Conservation (phyloP, 2,329 filamentous ascomycete species). For the Calonectria honghensis region DNA sequence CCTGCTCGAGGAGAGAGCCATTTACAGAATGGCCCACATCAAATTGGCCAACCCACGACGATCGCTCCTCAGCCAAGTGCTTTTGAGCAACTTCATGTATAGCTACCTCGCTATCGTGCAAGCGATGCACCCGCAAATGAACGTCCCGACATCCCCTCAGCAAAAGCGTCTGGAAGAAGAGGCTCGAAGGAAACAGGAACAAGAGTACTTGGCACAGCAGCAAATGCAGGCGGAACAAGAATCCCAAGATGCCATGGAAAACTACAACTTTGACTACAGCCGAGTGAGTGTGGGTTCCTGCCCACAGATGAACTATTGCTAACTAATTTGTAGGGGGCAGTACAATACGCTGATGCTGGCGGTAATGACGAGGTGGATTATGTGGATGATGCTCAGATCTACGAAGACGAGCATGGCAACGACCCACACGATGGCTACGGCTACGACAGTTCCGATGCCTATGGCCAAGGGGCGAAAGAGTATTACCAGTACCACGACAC, state of each 20-base stretch:
- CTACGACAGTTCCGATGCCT: conserved; percentile 62
- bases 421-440: conserved; percentile 62
- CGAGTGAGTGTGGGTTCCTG: conserved; percentile 63
- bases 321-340: conserved; percentile 60
- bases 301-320: not conserved
- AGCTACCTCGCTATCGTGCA: conserved; percentile 98
- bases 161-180: conserved; percentile 78
- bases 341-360: conserved; percentile 68
- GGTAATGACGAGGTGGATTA: conserved; percentile 68
- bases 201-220: conserved; percentile 69
- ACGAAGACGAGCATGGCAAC: conserved; percentile 70
- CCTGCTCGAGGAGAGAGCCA: conserved; percentile 95
- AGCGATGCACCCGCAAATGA: conserved; percentile 97
- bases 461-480: conserved; percentile 63
- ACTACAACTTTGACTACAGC: conserved; percentile 73
- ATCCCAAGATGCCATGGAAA: conserved; percentile 68
- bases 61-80: conserved; percentile 92
- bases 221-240: conserved; percentile 67
- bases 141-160: conserved; percentile 89
- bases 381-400: conserved; percentile 71
- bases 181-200: conserved; percentile 69
- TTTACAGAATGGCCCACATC: conserved; percentile 99
- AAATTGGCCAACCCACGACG: conserved; percentile 98
- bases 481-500: conserved; percentile 64
- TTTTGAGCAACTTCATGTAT: conserved; percentile 99